These are phyloP conservation scores for Lasiosphaeriaceae sp. DNA, from an alignment of 495 filamentous ascomycete genomes.

Conservation along the genomic window DNA sequence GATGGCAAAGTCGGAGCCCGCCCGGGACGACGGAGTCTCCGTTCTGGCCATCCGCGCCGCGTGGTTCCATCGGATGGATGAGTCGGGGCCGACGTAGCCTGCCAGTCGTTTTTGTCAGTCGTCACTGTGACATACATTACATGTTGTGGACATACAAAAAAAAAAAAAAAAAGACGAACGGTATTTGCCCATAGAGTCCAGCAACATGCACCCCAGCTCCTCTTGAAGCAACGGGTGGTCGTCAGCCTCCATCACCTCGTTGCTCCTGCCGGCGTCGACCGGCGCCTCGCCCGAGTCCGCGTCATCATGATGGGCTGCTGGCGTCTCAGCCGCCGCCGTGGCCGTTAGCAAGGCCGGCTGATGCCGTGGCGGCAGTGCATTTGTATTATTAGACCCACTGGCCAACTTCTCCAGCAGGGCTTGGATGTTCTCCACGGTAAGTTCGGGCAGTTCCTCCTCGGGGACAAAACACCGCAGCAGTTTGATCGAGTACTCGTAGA, in stretches of 20 bases:
- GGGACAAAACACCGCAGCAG: conserved; percentile 6
- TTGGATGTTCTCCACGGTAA: conserved; percentile 8
- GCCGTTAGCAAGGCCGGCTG: background rate
- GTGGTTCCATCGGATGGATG: conserved; percentile 10
- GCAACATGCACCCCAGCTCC: conserved; percentile 2
- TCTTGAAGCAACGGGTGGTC: conserved; percentile 4
- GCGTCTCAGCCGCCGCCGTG: no score
- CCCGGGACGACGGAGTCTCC: background rate
- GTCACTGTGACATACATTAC: no score
- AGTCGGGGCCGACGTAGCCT: conserved; percentile 9
- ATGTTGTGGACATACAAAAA: no score
- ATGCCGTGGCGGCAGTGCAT: background rate
- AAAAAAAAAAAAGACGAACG: background rate
- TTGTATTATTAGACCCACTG: no score
- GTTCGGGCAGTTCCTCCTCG: conserved; percentile 6
- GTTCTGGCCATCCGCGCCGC: background rate
- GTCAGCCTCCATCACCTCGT: conserved; percentile 4
- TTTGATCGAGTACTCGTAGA: conserved; percentile 10
- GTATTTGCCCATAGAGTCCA: conserved; percentile 7
- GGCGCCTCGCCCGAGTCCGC: background rate
- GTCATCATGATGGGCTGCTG: background rate
- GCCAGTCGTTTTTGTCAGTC: background rate
- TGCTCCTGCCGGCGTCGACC: background rate
- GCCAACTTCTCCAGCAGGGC: background rate
- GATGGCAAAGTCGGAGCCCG: background rate